Evolutionary conservation across 1,284 basidiomycete genomes (phyloP).

Genomic region (Tylopilus sp.): DNA sequence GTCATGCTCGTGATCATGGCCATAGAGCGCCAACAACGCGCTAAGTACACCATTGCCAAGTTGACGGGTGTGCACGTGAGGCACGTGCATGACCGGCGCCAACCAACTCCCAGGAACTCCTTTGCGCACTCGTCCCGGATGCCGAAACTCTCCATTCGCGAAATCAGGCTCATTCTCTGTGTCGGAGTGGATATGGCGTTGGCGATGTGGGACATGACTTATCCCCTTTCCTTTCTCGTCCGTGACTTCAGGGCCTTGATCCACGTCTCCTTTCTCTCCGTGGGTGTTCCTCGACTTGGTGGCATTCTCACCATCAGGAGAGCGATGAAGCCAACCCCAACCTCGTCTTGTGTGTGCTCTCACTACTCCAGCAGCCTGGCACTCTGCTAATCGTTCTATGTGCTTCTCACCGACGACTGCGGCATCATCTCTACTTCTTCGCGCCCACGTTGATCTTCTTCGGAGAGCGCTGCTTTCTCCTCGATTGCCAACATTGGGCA

Average conservation of each 20-base stretch:
- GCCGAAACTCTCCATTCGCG: constrained; percentile 1
- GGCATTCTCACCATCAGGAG: constrained; percentile 1
- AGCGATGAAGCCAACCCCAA: constrained; percentile 16
- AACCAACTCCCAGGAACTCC: constrained; percentile 22
- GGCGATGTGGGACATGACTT: constrained; percentile 1
- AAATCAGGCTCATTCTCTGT: constrained; percentile 9
- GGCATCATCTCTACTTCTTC: constrained; percentile 6
- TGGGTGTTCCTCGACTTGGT: neutral
- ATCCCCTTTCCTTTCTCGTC: constrained; percentile 11
- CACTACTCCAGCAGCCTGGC: constrained; percentile 30
- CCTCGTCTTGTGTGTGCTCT: constrained; percentile 29
- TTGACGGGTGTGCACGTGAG: constrained; percentile 5
- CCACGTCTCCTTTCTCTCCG: constrained; percentile 10
- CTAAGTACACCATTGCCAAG: constrained; percentile 47
- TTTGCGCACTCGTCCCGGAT: constrained; percentile 16
- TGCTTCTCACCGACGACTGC: constrained; percentile 8
- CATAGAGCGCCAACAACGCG: constrained; percentile 50
- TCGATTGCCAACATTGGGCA: neutral
- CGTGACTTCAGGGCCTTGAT: neutral
- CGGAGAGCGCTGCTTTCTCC: constrained; percentile 3
- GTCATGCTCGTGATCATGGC: constrained; percentile 36
- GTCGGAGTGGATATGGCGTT: constrained; percentile 8
- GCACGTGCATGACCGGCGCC: neutral
- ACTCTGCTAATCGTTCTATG: constrained; percentile 22
- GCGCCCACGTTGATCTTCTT: constrained; percentile 18